Conservation (phyloP, 1,139 yeast species). For the Sugiyamaella xylanicola region DNA sequence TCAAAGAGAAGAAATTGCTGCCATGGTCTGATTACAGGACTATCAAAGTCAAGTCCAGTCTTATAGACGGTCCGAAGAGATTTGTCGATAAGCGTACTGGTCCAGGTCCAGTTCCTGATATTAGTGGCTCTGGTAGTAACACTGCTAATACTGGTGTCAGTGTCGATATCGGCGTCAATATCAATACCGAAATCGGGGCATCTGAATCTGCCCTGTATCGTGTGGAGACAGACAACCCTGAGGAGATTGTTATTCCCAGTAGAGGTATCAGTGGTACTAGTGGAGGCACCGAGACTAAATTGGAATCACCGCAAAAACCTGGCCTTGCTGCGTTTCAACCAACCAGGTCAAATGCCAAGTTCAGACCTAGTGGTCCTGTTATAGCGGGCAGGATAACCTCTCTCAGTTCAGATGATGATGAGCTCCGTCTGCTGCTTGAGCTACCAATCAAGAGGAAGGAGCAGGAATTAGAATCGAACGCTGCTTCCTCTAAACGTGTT, state of each 20-base stretch:
- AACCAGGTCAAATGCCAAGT: background rate
- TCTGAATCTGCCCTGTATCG: no score
- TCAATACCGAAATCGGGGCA: no score
- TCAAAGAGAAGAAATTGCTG: conserved; percentile 50
- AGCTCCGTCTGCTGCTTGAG: background rate
- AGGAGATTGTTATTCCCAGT: no score
- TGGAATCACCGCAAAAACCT: background rate
- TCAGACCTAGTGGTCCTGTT: background rate
- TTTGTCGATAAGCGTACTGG: conserved; percentile 19
- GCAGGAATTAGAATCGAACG: background rate
- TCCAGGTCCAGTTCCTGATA: background rate
- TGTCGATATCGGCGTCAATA: no score
- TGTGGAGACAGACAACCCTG: no score
- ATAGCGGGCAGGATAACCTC: background rate
- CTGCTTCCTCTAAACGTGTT: background rate
- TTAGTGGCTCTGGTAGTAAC: background rate
- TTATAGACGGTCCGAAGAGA: conserved; percentile 11
- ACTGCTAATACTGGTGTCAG: background rate
- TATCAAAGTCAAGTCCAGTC: conserved; percentile 32
- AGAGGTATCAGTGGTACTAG: background rate
- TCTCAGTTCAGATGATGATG: background rate
- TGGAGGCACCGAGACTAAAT: background rate
- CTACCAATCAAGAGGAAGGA: background rate
- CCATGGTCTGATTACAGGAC: conserved; percentile 74
- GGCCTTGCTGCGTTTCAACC: background rate